Base-by-base conservation (phyloP, 1,284 basidiomycete species). In the Trichosporon sp. region DNA sequence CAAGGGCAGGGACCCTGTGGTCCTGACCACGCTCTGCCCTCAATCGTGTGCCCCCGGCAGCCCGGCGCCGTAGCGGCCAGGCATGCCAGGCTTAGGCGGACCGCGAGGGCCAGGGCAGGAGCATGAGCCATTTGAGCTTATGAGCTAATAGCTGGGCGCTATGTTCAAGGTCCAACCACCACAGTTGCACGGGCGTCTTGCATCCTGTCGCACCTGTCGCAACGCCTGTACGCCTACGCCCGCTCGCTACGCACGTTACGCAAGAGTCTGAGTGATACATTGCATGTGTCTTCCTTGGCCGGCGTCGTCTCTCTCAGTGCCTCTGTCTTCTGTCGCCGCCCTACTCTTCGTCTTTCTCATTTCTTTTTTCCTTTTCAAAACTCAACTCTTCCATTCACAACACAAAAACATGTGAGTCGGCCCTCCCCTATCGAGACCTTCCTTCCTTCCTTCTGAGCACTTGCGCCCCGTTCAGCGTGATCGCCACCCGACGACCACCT, bases 221-320 rank as follows among this genome's bases (percentile, higher is more conserved):
- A 40, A 37, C 35, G 35, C 38, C 26, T 26, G 26, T 11, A 12
- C 38, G 10, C 10, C 38, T 40, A 40, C 38, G 38, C 38, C 38
- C 10, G 26, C 26, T 26, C 26, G 26, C 26, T 26, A 40, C 38
- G 38, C 38, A 2, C 38, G 38, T 12, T 37, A 37, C 35, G 35
- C 35, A 37, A 37, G 5, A 26, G 26, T 26, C 26, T 26, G 26
- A 26, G 26, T 26, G 26, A 26, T 26, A 63, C 59, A 63, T 63
- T 63, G 59, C 59, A 63, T 63, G 59, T 37, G 59, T 35, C 59
- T 63, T 37, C 32, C 59, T 54, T 54, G 51, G 51, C 51, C 19
- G 21, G 19, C 21, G 51, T 54, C 51, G 4, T 21, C 59, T 63
- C 32, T 26, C 26, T 26, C 26, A 26, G 26, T 35, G 31, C 37